These are phyloP conservation scores for Prunus mira DNA, from an alignment of 306 rosid species.

Conservation along the genomic window DNA sequence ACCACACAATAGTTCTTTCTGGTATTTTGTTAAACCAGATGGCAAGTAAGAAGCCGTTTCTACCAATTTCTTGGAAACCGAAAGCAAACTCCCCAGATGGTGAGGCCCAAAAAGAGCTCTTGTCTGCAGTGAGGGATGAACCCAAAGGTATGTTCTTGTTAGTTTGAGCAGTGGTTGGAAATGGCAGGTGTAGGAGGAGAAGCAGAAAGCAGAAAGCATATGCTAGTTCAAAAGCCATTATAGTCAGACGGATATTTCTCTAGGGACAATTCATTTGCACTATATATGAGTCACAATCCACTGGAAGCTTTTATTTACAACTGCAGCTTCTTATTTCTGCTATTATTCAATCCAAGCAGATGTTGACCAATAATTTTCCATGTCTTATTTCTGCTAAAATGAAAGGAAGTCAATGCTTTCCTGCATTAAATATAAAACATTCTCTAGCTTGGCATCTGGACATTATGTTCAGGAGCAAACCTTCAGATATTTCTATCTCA, in stretches of 20 bases:
- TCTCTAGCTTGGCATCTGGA: too few species aligned
- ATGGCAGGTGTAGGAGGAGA: constrained; percentile 14
- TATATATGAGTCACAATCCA: too few species aligned
- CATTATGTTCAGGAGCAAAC: neutral
- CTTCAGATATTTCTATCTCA: neutral
- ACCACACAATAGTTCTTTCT: constrained; percentile 42
- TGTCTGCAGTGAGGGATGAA: constrained; percentile 27
- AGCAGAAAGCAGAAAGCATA: neutral
- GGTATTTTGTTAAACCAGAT: constrained; percentile 36
- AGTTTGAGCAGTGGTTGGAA: constrained; percentile 16
- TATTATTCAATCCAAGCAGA: too few species aligned
- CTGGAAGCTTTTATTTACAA: too few species aligned
- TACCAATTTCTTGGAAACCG: constrained; percentile 27
- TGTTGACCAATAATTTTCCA: too few species aligned
- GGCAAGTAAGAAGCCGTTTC: constrained; percentile 32
- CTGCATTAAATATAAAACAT: too few species aligned
- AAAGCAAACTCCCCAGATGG: constrained; percentile 45
- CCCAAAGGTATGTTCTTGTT: constrained; percentile 28
- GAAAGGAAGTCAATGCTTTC: too few species aligned
- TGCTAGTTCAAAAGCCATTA: neutral
- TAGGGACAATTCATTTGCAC: too few species aligned
- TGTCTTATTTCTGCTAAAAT: too few species aligned
- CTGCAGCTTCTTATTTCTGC: too few species aligned
- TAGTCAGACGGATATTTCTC: too few species aligned
- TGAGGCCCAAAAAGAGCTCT: constrained; percentile 21